These are phyloP conservation scores for Pascua guehoae DNA, from an alignment of 1,284 basidiomycete species.

Conservation along the genomic window DNA sequence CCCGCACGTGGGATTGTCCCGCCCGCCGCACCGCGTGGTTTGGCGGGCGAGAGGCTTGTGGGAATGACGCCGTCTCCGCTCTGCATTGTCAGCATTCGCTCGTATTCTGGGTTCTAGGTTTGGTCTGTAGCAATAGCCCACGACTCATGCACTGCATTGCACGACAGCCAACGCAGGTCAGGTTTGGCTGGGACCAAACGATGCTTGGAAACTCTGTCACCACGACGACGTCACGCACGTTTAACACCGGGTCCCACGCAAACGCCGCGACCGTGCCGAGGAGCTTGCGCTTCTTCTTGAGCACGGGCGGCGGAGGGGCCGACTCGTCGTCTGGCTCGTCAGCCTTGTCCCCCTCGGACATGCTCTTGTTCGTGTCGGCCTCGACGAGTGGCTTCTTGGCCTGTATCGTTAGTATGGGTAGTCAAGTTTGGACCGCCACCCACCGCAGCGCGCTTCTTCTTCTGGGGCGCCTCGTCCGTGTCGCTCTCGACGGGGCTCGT, in stretches of 20 bases:
- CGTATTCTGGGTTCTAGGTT: background rate
- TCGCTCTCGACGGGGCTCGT: background rate
- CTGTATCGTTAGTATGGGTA: background rate
- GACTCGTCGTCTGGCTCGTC: constrained; percentile 1
- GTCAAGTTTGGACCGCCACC: too few species aligned
- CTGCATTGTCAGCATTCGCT: constrained; percentile 17
- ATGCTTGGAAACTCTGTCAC: background rate
- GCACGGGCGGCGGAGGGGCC: background rate
- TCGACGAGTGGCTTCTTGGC: background rate
- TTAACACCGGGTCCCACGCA: constrained; percentile 42
- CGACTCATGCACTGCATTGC: too few species aligned
- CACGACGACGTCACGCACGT: constrained; percentile 30
- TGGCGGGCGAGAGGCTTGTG: constrained; percentile 30
- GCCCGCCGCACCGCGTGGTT: constrained; percentile 3
- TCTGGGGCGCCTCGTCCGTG: background rate
- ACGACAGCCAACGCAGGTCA: too few species aligned
- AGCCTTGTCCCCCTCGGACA: too few species aligned
- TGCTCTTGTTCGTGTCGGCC: background rate
- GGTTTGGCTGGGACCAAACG: too few species aligned
- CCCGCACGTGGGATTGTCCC: constrained; percentile 34
- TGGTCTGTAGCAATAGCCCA: too few species aligned
- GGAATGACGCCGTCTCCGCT: constrained; percentile 47
- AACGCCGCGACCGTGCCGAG: constrained; percentile 31
- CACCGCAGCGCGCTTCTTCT: background rate
- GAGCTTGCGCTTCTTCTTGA: constrained; percentile 45